Conservation (phyloP, 345 rosid species). For the Erucastrum elatum region DNA sequence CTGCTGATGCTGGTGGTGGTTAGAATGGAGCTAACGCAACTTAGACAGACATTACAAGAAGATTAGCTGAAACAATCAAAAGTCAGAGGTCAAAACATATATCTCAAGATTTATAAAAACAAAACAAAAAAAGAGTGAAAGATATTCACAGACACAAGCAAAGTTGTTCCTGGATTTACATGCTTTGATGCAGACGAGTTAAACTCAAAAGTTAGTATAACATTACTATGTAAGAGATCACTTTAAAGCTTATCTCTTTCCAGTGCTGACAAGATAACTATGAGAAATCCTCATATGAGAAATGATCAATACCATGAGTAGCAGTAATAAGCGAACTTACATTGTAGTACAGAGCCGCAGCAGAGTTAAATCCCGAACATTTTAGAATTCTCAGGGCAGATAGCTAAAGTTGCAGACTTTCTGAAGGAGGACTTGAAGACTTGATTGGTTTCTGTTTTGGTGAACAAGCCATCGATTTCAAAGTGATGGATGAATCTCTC, state of each 20-base stretch:
- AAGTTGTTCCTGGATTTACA: slow-evolving; percentile 37
- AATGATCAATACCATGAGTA: neutral
- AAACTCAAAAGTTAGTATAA: slow-evolving; percentile 27
- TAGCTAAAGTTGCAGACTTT: slow-evolving; percentile 41
- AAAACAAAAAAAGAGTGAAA: slow-evolving; percentile 14
- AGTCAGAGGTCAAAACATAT: slow-evolving; percentile 24
- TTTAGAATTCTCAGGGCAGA: slow-evolving; percentile 62
- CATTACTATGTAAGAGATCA: slow-evolving; percentile 17
- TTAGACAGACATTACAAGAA: neutral
- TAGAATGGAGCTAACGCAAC: neutral
- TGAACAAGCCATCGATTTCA: slow-evolving; percentile 86
- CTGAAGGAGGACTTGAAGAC: slow-evolving; percentile 21
- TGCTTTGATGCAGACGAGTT: slow-evolving; percentile 22
- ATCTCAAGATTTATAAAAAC: slow-evolving; percentile 25
- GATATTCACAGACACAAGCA: slow-evolving; percentile 31
- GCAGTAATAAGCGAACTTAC: slow-evolving; percentile 38
- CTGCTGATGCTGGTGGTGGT: too few species aligned
- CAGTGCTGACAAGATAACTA: slow-evolving; percentile 15
- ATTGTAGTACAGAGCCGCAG: slow-evolving; percentile 78
- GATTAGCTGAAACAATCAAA: neutral
- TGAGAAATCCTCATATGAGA: neutral
- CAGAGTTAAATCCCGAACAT: slow-evolving; percentile 95
- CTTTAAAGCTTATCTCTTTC: slow-evolving; percentile 21
- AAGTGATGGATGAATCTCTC: slow-evolving; percentile 78
- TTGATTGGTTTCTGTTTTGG: slow-evolving; percentile 38